Evolutionary conservation across 768 basidiomycete genomes (phyloP), one percentile per base, ranked within the genome.

Genomic region (Hortiboletus campestris): DNA sequence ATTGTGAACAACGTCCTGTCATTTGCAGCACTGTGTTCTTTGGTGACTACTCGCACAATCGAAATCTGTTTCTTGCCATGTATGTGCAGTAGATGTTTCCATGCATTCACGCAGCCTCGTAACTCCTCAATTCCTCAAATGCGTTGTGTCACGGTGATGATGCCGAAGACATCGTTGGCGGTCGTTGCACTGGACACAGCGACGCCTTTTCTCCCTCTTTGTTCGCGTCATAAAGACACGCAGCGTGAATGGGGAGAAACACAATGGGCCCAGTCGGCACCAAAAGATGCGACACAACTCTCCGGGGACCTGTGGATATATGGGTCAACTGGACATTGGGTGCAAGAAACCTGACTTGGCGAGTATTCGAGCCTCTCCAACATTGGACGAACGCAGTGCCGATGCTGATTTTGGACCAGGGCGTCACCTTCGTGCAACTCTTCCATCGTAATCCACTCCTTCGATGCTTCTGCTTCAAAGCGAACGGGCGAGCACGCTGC

Each of bases 351-450:
- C 34, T 7, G 11, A 40, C 43, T 12, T 28, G 46, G 35, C 42
- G 28, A 38, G 34, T n/a, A 44, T 19, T 25, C 42, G 6, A 53
- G 43, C 28, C 22, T 31, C 11, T 53, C 51, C 28, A 53, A 10
- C 7, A 53, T 38, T 2, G 44, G 51, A 4, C n/a, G 13, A 16
- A 46, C 51, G 40, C 36, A 64, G 51, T 12, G 35, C 43, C 51
- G 58, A 17, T 60, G 56, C 17, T 63, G 61, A 46, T 59, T 44
- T 29, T 43, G 41, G 32, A 64, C 58, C 14, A 64, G 38, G 13
- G 52, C 46, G 20, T 57, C 46, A 14, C 49, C 19, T 25, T 50
- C 46, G 12, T 44, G 16, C n/a, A 51, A 12, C 16, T 17, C 42
- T 22, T 13, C 11, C 34, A 14, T 35, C 14, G 42, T 13, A 14